phyloP scores from a whole-genome alignment of 106 monocot genomes.

The Triglochin maritima region DNA sequence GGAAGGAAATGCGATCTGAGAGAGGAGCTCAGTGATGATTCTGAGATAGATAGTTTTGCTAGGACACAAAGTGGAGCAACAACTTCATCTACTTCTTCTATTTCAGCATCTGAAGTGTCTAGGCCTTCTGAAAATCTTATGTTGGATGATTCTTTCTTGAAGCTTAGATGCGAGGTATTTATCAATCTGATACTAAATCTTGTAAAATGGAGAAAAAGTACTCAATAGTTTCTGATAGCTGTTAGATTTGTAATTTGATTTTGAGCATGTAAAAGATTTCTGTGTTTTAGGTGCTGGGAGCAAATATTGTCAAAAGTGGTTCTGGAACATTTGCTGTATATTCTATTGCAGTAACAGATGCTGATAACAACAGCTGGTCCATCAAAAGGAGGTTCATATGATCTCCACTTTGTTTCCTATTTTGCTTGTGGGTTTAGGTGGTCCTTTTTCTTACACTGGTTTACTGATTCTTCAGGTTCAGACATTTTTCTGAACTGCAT shows the following conservation, averaged over 20 bases:
- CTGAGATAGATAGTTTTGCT: constrained; percentile 35
- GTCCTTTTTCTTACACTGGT: not conserved
- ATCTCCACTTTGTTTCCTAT: not conserved
- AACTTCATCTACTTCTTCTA: constrained; percentile 49
- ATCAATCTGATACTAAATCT: not conserved
- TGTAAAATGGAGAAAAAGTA: not conserved
- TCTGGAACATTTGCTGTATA: constrained; percentile 83
- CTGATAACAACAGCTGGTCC: constrained; percentile 75
- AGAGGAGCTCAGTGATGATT: constrained; percentile 30
- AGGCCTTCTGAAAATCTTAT: constrained; percentile 38
- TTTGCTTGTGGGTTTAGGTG: not conserved
- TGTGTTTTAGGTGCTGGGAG: constrained; percentile 53
- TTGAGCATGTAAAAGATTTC: not conserved
- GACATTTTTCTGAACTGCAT: constrained; percentile 96
- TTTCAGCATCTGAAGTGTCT: constrained; percentile 36
- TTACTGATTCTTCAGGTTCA: constrained; percentile 40
- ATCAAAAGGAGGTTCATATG: constrained; percentile 85
- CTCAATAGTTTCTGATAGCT: not conserved
- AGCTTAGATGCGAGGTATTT: constrained; percentile 88
- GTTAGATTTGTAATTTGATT: not conserved
- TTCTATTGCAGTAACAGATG: constrained; percentile 87
- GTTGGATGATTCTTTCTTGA: constrained; percentile 75
- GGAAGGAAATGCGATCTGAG: constrained; percentile 20
- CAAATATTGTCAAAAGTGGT: constrained; percentile 92
- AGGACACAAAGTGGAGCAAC: constrained; percentile 44